These are phyloP conservation scores for Monilinia fructicola DNA, from an alignment of 2,329 filamentous ascomycete genomes.

Conservation along the genomic window DNA sequence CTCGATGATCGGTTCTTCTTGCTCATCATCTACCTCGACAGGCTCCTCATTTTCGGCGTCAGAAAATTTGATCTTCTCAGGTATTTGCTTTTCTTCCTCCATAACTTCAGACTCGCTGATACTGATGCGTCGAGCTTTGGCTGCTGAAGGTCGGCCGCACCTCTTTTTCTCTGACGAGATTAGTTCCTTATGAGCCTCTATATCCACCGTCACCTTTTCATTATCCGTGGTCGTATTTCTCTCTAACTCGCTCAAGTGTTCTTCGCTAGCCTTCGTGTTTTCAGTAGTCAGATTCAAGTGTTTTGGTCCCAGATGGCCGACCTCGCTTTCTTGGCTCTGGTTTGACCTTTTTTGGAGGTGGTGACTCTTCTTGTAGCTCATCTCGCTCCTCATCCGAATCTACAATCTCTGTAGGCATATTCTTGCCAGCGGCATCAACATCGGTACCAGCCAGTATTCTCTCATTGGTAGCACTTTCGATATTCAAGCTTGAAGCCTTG, in stretches of 20 bases:
- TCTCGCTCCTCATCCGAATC: constrained; percentile 1
- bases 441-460: neutral
- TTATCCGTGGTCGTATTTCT: neutral
- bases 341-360: constrained; percentile 1
- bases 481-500: neutral
- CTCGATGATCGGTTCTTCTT: neutral
- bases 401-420: neutral
- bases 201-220: too few relatives aligned
- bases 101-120: neutral
- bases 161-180: constrained; percentile 1
- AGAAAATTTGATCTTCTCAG: neutral
- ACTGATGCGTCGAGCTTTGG: neutral
- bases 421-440: neutral
- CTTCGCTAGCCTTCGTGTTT: neutral
- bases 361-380: neutral
- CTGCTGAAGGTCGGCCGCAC: constrained; percentile 4
- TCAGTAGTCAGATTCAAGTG: neutral
- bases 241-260: neutral
- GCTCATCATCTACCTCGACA: neutral
- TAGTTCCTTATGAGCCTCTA: neutral
- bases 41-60: neutral
- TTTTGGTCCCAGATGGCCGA: neutral
- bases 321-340: constrained; percentile 4
- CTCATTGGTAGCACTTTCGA: neutral
- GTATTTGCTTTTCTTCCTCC: neutral